Conservation (phyloP, 139 green algal species). For the Edaphochlamys debaryana region DNA sequence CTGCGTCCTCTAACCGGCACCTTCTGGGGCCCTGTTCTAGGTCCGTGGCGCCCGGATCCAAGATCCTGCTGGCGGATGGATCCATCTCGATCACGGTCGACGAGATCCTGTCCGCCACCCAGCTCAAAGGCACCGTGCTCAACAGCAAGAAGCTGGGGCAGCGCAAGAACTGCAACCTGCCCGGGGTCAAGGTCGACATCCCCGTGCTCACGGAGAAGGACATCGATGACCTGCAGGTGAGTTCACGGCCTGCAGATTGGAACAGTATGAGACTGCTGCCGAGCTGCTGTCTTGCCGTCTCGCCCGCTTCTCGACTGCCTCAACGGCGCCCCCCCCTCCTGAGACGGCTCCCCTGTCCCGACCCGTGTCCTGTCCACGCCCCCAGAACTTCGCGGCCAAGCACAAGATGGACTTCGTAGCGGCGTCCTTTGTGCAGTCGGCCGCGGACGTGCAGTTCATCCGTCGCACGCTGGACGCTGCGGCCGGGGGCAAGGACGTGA, state of each 20-base stretch:
- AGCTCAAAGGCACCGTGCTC: constrained; percentile 47
- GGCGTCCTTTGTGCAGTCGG: constrained; percentile 59
- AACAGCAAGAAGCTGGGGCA: constrained; percentile 54
- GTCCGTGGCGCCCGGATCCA: constrained; percentile 60
- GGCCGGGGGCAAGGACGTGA: constrained; percentile 29
- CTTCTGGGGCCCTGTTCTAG: too few species aligned
- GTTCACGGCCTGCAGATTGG: too few species aligned
- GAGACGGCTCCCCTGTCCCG: too few species aligned
- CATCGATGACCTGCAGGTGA: constrained; percentile 73
- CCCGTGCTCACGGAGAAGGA: constrained; percentile 79
- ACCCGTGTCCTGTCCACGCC: too few species aligned
- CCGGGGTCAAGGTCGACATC: constrained; percentile 76
- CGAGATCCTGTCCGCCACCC: constrained; percentile 50
- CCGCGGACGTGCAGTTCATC: constrained; percentile 66
- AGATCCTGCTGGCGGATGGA: constrained; percentile 73
- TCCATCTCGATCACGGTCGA: constrained; percentile 61
- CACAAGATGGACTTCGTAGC: constrained; percentile 70
- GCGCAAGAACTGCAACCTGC: constrained; percentile 70
- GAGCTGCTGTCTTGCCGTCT: too few species aligned
- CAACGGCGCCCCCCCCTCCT: too few species aligned
- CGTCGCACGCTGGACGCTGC: constrained; percentile 50
- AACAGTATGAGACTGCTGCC: too few species aligned
- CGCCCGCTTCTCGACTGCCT: too few species aligned
- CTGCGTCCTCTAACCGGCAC: too few species aligned
- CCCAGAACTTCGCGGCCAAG: constrained; percentile 69